Base-by-base conservation (phyloP, 2,329 filamentous ascomycete genomes). In the Diaporthe longicolla region DNA sequence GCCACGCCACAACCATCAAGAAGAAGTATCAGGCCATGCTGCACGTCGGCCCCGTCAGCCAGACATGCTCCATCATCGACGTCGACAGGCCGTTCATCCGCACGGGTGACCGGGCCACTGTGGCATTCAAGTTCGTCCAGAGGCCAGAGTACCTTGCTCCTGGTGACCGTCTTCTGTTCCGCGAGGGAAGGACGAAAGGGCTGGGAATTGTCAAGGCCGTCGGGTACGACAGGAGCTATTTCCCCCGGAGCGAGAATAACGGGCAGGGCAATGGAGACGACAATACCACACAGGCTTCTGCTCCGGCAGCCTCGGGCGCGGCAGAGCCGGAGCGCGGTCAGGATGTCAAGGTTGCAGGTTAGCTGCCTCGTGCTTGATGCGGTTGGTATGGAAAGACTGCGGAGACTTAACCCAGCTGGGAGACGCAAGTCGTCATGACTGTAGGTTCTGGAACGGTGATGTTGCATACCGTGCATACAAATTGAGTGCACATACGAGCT, bases 21-120 rank as follows among this genome's bases (percentile, higher is more conserved):
- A 95, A 92, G 0, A 96, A 95, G 79, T 99, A 99, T 78, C 97
- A 99, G 85, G 97, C 97, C 0, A 99, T 98, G 95, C 89, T 99
- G 29, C 97, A 99, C 79, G 95, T 99, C 6, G 97, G 97, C 0
- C 94, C 97, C 0, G 94, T 99, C 57, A 95, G 93, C 54, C 97
- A 99, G 84, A 99, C 97, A 0, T 99, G 97, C 81, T 92, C 95
- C 15, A 98, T 99, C 81, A 97, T 99, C 79, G 97, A 98, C 80
- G 97, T 99, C 77, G 97, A 99, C 81, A 92, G 96, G n/a, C 93
- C 94, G 35, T 97, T 95, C 79, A 98, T 99, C 77, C 91, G 97
- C 10, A 98, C 96, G 0, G 97, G 97, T 13, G 97, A 98, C 82
- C 89, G 96, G n/a, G 97, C 97, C 2, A 92, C 92, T 0, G 97